phyloP scores from a whole-genome alignment of 1,284 basidiomycete species.

The Porodaedalea pini region DNA sequence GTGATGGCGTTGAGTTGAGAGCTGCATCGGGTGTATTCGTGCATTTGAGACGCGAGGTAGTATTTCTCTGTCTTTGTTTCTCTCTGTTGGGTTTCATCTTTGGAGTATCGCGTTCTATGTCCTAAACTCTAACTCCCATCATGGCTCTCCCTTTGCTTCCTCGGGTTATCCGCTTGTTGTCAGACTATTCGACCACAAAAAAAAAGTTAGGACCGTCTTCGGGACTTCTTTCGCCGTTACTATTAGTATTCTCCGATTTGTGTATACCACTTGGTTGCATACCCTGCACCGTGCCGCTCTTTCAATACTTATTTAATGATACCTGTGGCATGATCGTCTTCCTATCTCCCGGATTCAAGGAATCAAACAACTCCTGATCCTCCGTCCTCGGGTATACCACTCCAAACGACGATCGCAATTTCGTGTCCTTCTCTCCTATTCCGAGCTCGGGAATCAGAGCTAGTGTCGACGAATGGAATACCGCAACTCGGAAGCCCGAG shows the following conservation, averaged over 20 bases:
- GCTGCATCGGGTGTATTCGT: not conserved
- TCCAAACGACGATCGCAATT: constrained; percentile 14
- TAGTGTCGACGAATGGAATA: constrained; percentile 26
- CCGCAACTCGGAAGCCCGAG: constrained; percentile 33
- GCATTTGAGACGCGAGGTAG: too few species aligned
- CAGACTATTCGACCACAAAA: not conserved
- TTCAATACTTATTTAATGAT: constrained; percentile 7
- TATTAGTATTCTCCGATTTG: not conserved
- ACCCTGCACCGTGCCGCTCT: constrained; percentile 7
- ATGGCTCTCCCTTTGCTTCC: not conserved
- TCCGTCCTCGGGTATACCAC: not conserved
- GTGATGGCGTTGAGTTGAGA: too few species aligned
- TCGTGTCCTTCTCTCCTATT: not conserved
- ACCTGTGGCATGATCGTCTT: not conserved
- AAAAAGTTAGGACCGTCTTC: not conserved
- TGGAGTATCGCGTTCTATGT: too few species aligned
- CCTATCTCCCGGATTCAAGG: too few species aligned
- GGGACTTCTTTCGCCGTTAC: not conserved
- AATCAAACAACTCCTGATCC: not conserved
- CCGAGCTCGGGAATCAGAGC: constrained; percentile 19
- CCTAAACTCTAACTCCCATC: too few species aligned
- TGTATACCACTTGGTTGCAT: not conserved
- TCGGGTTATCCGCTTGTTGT: not conserved
- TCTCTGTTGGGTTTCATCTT: too few species aligned
- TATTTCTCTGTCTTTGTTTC: too few species aligned